phyloP scores from a whole-genome alignment of 768 basidiomycete species.

The Suillus subaureus region DNA sequence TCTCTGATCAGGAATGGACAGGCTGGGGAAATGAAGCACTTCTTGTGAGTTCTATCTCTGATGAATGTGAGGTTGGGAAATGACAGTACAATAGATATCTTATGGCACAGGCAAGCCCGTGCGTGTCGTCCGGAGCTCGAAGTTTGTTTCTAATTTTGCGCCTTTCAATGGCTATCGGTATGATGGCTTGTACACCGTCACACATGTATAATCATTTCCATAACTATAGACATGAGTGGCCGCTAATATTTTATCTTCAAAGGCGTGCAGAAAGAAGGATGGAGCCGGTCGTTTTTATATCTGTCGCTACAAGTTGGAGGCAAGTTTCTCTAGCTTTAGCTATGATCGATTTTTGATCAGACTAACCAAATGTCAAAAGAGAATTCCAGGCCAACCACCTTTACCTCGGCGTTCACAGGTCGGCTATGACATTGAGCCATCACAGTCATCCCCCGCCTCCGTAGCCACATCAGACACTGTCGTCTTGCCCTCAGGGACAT shows the following conservation, averaged over 20 bases:
- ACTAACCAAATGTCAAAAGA: slow-evolving; percentile 16
- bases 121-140: slow-evolving; percentile 29
- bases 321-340: neutral
- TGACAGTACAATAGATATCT: slow-evolving; percentile 21
- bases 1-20: slow-evolving; percentile 25
- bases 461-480: neutral
- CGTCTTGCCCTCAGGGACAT: neutral
- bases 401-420: slow-evolving; percentile 16
- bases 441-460: neutral
- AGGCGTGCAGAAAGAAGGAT: slow-evolving; percentile 26
- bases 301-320: slow-evolving; percentile 31
- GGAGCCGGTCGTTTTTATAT: slow-evolving; percentile 9
- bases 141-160: slow-evolving; percentile 24
- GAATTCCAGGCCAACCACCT: slow-evolving; percentile 29
- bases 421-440: neutral
- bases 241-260: neutral
- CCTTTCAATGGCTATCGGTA: slow-evolving; percentile 29
- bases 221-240: neutral
- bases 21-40: slow-evolving; percentile 16
- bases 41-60: slow-evolving; percentile 12
- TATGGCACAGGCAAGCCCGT: slow-evolving; percentile 20
- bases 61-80: neutral
- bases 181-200: slow-evolving; percentile 32
- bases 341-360: neutral
- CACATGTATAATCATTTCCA: slow-evolving; percentile 17